Conservation (phyloP, 805 yeast species). For the Kuraishia floccosa region DNA sequence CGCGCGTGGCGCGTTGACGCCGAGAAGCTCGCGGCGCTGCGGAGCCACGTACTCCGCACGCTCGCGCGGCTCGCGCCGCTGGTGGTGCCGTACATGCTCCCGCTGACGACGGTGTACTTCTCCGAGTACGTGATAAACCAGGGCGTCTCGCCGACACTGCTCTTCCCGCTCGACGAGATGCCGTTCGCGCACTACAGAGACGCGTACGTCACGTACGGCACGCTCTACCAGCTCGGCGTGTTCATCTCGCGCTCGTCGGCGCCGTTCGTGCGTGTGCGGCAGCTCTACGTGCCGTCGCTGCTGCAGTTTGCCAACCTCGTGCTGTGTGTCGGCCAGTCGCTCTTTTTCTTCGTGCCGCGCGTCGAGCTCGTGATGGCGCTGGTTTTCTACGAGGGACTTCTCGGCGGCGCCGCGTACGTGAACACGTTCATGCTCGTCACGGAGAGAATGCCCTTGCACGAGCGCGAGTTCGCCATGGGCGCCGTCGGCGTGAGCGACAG, state of each 20-base stretch:
- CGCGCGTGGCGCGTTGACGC: no score
- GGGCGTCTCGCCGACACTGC: slow-evolving; percentile 79
- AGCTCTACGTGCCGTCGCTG: slow-evolving; percentile 48
- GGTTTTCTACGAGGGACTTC: slow-evolving; percentile 76
- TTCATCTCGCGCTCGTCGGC: slow-evolving; percentile 85
- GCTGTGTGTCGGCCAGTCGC: slow-evolving; percentile 52
- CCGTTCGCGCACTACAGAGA: slow-evolving; percentile 72
- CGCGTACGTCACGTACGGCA: slow-evolving; percentile 83
- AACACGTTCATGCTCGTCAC: slow-evolving; percentile 76
- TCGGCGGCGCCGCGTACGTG: slow-evolving; percentile 87
- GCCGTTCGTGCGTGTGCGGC: slow-evolving; percentile 43
- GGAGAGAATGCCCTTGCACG: slow-evolving; percentile 36
- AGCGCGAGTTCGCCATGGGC: slow-evolving; percentile 74
- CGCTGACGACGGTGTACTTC: slow-evolving; percentile 72
- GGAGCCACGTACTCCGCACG: slow-evolving; percentile 14
- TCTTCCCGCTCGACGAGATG: slow-evolving; percentile 61
- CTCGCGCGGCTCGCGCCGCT: slow-evolving; percentile 26
- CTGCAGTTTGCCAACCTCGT: slow-evolving; percentile 59
- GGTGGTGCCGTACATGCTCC: slow-evolving; percentile 65
- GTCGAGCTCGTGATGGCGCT: slow-evolving; percentile 53
- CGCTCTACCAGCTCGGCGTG: slow-evolving; percentile 86
- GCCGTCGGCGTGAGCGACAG: slow-evolving; percentile 79
- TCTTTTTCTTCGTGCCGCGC: slow-evolving; percentile 40
- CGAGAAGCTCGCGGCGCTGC: not conserved
- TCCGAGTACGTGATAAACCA: slow-evolving; percentile 87